Conservation (phyloP, 805 yeast species). For the Barnettozyma californica region DNA sequence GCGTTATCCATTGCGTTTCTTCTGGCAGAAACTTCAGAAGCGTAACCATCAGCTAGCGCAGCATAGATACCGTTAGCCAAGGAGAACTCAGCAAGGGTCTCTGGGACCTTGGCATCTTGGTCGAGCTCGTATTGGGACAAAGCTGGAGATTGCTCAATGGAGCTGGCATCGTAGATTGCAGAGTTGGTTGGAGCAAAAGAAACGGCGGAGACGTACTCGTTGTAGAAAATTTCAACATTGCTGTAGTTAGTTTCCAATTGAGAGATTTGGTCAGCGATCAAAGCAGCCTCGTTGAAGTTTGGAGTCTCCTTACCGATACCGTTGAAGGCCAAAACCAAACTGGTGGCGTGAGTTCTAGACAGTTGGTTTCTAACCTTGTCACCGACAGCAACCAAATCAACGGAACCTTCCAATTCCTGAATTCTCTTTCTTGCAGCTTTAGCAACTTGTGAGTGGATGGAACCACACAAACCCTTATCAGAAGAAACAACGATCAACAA, state of each 20-base stretch:
- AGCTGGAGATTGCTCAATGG: constrained; percentile 81
- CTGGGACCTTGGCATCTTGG: constrained; percentile 62
- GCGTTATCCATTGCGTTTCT: constrained; percentile 99
- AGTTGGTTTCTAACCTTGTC: constrained; percentile 91
- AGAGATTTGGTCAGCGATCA: constrained; percentile 79
- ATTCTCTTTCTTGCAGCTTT: constrained; percentile 75
- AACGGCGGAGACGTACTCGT: constrained; percentile 82
- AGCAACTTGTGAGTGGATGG: constrained; percentile 92
- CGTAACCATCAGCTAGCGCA: constrained; percentile 97
- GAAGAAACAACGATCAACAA: constrained; percentile 86
- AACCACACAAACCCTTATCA: constrained; percentile 98
- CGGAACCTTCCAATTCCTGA: constrained; percentile 49
- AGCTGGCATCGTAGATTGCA: constrained; percentile 60
- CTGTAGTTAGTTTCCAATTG: constrained; percentile 56
- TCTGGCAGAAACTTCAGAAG: constrained; percentile 96
- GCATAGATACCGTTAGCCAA: constrained; percentile 84
- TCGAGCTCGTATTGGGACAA: constrained; percentile 77
- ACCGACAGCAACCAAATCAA: constrained; percentile 85
- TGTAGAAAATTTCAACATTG: constrained; percentile 76
- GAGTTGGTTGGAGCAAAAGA: constrained; percentile 79
- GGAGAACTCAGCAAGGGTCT: constrained; percentile 76
- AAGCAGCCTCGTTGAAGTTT: constrained; percentile 82
- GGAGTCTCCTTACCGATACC: constrained; percentile 98
- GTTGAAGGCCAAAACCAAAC: constrained; percentile 69
- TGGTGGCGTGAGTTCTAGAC: constrained; percentile 69